Percentiles rank a stretch among this genome's conserved stretches.
phyloP scores from a whole-genome alignment of 2,329 filamentous ascomycete genomes.

The Fusarium sulawesiense region DNA sequence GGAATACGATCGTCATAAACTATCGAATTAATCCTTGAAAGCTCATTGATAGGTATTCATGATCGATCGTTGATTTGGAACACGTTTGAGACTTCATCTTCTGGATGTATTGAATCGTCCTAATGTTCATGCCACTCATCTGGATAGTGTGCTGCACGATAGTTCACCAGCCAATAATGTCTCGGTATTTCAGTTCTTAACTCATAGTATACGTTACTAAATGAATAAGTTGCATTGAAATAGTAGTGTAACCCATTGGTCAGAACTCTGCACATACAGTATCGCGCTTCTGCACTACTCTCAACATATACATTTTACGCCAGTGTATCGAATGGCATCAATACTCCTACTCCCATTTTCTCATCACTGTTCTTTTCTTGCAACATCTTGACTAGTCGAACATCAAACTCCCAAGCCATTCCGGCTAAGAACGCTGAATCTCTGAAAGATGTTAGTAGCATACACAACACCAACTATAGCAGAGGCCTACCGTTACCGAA shows the following conservation, averaged over 20 bases:
- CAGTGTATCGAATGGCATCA: no score
- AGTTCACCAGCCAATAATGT: neutral
- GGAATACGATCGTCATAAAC: neutral
- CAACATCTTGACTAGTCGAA: neutral
- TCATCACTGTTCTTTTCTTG: neutral
- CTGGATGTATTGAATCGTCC: neutral
- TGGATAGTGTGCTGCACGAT: neutral
- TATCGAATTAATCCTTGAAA: neutral
- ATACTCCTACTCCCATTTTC: neutral
- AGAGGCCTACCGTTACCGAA: neutral
- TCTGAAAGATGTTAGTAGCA: neutral
- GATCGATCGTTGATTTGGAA: neutral
- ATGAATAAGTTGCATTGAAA: neutral
- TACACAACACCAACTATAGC: neutral
- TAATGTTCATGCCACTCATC: neutral
- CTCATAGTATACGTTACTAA: neutral
- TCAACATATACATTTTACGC: neutral
- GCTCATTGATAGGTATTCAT: neutral
- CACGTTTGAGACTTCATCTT: neutral
- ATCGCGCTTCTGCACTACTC: neutral
- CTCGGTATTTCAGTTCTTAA: neutral
- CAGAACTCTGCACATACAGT: neutral
- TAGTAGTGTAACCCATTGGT: neutral
- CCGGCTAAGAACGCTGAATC: neutral
- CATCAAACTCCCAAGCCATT: neutral